These are phyloP conservation scores for Prunus dulcis DNA, from an alignment of 306 rosid genomes.

Conservation along the genomic window DNA sequence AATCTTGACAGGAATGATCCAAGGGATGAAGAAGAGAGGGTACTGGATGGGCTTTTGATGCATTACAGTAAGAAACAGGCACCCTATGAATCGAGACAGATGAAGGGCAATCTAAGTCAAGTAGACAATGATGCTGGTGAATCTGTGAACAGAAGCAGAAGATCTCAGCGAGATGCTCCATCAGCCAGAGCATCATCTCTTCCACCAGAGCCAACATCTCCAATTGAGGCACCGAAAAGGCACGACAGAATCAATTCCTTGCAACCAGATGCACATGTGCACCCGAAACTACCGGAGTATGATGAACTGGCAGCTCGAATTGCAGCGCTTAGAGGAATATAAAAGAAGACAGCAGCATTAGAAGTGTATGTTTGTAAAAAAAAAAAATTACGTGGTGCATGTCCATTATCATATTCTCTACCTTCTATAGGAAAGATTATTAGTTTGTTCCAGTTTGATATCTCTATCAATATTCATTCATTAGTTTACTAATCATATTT, in stretches of 20 bases:
- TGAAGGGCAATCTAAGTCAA: constrained; percentile 1
- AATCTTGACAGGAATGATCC: constrained; percentile 4
- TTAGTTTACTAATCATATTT: neutral
- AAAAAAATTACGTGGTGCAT: neutral
- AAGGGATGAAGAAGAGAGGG: constrained; percentile 27
- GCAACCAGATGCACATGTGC: constrained; percentile 44
- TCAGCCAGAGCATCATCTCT: constrained; percentile 38
- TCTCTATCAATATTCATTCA: neutral
- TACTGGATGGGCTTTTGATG: constrained; percentile 35
- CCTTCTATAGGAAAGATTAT: neutral
- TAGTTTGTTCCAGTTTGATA: neutral
- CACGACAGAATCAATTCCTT: constrained; percentile 28
- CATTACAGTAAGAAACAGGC: constrained; percentile 36
- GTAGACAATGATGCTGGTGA: constrained; percentile 7
- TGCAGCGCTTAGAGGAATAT: constrained; percentile 46
- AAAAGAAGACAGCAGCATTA: constrained; percentile 5
- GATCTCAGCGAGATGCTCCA: constrained; percentile 1
- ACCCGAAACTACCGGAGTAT: constrained; percentile 72
- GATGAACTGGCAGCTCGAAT: constrained; percentile 62
- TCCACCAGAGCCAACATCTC: constrained; percentile 23
- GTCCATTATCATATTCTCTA: neutral
- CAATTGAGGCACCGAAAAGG: constrained; percentile 19
- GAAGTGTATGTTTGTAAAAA: neutral
- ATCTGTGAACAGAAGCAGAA: constrained; percentile 7
- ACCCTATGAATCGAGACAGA: constrained; percentile 20